Evolutionary conservation across 169 alveolate genomes (phyloP).

Genomic region (Plasmodium vivax): DNA sequence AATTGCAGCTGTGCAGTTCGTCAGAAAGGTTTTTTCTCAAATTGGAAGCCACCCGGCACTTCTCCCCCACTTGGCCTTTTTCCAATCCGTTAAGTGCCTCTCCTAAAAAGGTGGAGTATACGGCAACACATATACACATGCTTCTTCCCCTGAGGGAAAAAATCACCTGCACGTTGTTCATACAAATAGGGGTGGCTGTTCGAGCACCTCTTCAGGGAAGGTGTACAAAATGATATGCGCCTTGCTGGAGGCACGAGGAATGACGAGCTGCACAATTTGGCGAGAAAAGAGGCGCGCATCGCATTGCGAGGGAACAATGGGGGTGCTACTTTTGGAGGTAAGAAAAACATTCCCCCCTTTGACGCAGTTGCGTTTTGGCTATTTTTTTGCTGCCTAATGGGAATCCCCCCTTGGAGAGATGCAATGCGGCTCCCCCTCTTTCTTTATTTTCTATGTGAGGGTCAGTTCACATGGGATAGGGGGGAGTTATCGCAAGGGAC

Average conservation of each 20-base stretch:
- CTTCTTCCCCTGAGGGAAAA: not conserved
- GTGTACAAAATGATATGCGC: not conserved
- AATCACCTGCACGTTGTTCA: not conserved
- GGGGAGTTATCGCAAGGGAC: not conserved
- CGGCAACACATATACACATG: not conserved
- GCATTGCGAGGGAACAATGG: not conserved
- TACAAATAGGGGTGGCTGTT: not conserved
- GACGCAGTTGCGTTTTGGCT: not conserved
- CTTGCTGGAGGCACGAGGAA: not conserved
- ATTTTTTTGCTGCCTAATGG: no score
- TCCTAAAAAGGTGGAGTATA: not conserved
- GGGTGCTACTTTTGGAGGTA: not conserved
- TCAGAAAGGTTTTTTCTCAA: not conserved
- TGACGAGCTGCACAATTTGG: not conserved
- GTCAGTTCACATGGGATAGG: not conserved
- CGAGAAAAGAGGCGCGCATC: not conserved
- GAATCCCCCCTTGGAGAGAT: not conserved
- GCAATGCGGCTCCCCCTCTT: not conserved
- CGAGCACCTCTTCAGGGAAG: not conserved
- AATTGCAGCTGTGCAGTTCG: not conserved
- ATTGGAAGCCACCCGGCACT: not conserved
- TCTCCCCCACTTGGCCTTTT: not conserved
- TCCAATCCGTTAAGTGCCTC: no score
- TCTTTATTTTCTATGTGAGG: not conserved
- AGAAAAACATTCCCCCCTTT: not conserved